A percentile compares a stretch with the other conserved stretches of the same genome.
Evolutionary conservation across 192 early-diverging fungal species (phyloP).

Genomic region (Phlyctochytrium planicorne): DNA sequence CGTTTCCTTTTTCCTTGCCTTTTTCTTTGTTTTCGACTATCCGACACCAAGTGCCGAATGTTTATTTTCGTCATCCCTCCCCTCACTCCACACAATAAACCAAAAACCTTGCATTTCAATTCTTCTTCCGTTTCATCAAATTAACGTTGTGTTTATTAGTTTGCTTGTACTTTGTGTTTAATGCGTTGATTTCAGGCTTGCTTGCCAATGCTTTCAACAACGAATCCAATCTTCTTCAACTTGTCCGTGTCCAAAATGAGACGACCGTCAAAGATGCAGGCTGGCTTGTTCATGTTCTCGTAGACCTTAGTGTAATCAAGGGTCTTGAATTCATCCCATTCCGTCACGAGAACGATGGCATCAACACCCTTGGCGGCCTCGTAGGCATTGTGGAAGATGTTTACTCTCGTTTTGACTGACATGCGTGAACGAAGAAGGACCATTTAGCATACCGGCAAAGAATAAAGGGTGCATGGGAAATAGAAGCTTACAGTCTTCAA

Average conservation of each 20-base stretch:
- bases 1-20: too few species aligned
- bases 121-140: too few species aligned
- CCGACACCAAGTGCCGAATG: too few species aligned
- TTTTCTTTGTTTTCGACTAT: too few species aligned
- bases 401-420: slow-evolving; percentile 60
- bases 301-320: slow-evolving; percentile 70
- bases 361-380: slow-evolving; percentile 68
- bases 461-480: too few species aligned
- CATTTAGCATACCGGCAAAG: slow-evolving; percentile 46
- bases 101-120: too few species aligned
- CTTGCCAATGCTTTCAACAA: slow-evolving; percentile 70
- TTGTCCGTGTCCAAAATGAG: slow-evolving; percentile 67
- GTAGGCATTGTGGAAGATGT: slow-evolving; percentile 64
- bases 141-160: too few species aligned
- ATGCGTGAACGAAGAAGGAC: neutral
- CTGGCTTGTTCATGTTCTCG: slow-evolving; percentile 75
- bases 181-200: too few species aligned
- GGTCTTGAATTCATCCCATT: slow-evolving; percentile 89
- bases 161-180: too few species aligned
- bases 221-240: slow-evolving; percentile 78
- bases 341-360: slow-evolving; percentile 79
- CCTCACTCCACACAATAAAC: too few species aligned
- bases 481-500: slow-evolving; percentile 39
- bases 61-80: too few species aligned
- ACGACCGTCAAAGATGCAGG: slow-evolving; percentile 90